Conservation (phyloP, 495 filamentous ascomycete species). For the Annulohypoxylon bovei region DNA sequence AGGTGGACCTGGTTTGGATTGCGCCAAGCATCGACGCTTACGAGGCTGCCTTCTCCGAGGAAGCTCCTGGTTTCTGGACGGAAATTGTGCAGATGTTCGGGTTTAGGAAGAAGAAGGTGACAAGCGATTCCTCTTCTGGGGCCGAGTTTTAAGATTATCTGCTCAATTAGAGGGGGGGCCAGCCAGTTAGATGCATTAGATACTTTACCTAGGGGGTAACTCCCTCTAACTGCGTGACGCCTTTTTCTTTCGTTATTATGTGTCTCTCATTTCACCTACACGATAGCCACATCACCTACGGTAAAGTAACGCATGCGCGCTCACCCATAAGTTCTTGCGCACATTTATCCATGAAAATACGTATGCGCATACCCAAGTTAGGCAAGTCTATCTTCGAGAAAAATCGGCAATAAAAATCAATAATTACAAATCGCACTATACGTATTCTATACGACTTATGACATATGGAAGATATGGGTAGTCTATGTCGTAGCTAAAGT, state of each 20-base stretch:
- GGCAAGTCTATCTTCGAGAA: no score
- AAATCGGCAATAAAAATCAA: no score
- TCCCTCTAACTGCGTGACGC: not conserved
- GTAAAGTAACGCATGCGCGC: no score
- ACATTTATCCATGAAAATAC: no score
- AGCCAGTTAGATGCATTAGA: no score
- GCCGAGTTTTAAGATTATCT: not conserved
- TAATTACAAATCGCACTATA: no score
- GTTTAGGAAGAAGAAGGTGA: not conserved
- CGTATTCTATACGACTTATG: no score
- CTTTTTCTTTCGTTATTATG: not conserved
- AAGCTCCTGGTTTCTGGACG: not conserved
- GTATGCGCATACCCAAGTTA: no score
- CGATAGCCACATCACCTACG: not conserved
- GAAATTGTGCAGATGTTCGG: constrained; percentile 1
- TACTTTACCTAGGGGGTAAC: not conserved
- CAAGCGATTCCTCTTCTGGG: not conserved
- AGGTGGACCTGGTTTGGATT: not conserved
- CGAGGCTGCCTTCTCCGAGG: not conserved
- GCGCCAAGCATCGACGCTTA: not conserved
- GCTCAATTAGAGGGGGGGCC: not conserved
- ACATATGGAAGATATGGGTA: no score
- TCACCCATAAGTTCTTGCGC: no score
- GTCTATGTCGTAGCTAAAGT: no score
- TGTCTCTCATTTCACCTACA: not conserved